These are phyloP conservation scores for Fomitopsis pulvina DNA, from an alignment of 768 basidiomycete genomes.

Conservation along the genomic window DNA sequence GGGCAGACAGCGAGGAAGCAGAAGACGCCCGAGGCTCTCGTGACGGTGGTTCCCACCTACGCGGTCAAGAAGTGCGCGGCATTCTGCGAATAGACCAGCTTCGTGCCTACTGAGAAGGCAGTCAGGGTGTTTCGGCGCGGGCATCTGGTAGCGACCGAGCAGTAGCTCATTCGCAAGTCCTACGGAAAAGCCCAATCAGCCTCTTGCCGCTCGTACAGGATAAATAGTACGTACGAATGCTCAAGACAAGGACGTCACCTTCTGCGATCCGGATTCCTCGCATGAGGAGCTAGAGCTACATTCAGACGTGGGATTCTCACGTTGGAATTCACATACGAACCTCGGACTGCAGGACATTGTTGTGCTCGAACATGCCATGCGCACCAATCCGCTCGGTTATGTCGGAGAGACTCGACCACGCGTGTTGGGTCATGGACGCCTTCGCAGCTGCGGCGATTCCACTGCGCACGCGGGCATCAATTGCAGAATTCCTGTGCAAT, in stretches of 20 bases:
- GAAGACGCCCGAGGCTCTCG: constrained; percentile 39
- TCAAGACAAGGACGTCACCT: constrained; percentile 45
- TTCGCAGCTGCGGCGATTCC: constrained; percentile 52
- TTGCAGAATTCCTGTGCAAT: constrained; percentile 30
- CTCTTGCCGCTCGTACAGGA: constrained; percentile 26
- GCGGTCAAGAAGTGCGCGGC: constrained; percentile 1
- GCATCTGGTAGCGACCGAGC: constrained; percentile 42
- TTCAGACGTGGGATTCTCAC: not conserved
- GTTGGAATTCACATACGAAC: constrained; percentile 24
- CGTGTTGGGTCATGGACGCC: constrained; percentile 46
- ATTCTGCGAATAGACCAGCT: constrained; percentile 26
- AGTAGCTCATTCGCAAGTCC: constrained; percentile 55
- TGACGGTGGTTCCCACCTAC: constrained; percentile 35
- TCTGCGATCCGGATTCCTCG: constrained; percentile 32
- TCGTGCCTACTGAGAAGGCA: constrained; percentile 45
- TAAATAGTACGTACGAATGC: constrained; percentile 38
- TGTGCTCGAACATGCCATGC: constrained; percentile 59
- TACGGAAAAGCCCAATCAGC: constrained; percentile 16
- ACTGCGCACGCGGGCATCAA: constrained; percentile 44
- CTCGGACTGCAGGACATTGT: constrained; percentile 51
- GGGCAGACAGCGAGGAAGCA: constrained; percentile 48
- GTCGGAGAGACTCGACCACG: constrained; percentile 42
- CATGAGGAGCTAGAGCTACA: constrained; percentile 21
- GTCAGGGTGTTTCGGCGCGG: constrained; percentile 33
- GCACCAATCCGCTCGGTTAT: constrained; percentile 63